Conservation (phyloP, 805 yeast species). For the Wickerhamiella hasegawae region DNA sequence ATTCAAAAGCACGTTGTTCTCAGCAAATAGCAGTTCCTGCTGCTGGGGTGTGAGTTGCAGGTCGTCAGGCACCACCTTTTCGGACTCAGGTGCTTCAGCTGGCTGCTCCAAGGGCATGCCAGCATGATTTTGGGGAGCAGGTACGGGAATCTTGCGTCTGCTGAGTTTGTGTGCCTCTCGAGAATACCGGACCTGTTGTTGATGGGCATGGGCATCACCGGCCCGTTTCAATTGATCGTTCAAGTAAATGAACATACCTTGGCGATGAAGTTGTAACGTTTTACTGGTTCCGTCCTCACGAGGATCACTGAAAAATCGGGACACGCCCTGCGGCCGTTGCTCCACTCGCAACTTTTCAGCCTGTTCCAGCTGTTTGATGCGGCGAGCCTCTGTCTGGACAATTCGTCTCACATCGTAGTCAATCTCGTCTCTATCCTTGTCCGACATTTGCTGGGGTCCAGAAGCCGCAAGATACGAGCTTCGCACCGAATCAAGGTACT, state of each 20-base stretch:
- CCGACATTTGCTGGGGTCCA: slow-evolving; percentile 18
- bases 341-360: slow-evolving; percentile 7
- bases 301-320: slow-evolving; percentile 15
- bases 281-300: slow-evolving; percentile 13
- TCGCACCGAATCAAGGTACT: slow-evolving; percentile 15
- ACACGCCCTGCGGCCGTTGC: slow-evolving; percentile 4
- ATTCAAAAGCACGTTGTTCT: slow-evolving; percentile 22
- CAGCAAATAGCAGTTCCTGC: slow-evolving; percentile 20
- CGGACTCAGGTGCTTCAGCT: slow-evolving; percentile 4
- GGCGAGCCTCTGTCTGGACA: slow-evolving; percentile 20
- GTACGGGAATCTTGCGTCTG: not conserved
- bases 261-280: slow-evolving; percentile 21
- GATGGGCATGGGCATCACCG: slow-evolving; percentile 20
- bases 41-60: slow-evolving; percentile 3
- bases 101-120: not conserved
- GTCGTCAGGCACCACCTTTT: slow-evolving; percentile 7
- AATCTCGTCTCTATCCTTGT: slow-evolving; percentile 24
- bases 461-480: slow-evolving; percentile 19
- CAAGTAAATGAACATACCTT: slow-evolving; percentile 23
- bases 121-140: not conserved
- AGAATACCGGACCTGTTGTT: slow-evolving; percentile 22
- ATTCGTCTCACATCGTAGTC: slow-evolving; percentile 24
- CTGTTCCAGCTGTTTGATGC: slow-evolving; percentile 13
- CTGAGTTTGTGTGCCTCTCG: slow-evolving; percentile 9
- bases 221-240: slow-evolving; percentile 19